These are phyloP conservation scores for Apodospora peruviana DNA, from an alignment of 495 filamentous ascomycete species.

Conservation along the genomic window DNA sequence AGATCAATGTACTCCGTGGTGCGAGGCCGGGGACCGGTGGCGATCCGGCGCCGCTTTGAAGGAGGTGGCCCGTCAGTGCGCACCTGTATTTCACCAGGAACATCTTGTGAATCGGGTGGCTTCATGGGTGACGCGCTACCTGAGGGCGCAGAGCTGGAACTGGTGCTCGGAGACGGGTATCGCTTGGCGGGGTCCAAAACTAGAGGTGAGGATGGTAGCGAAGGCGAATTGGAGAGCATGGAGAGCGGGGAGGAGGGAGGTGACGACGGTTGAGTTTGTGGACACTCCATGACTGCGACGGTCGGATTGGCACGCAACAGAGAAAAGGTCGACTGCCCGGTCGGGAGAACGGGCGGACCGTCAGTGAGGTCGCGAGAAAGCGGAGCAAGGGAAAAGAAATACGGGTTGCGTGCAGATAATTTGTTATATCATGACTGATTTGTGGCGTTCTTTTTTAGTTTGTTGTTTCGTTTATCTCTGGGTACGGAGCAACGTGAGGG, in stretches of 20 bases:
- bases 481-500: too few relatives aligned
- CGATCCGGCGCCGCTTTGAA: constrained; percentile 65
- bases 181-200: constrained; percentile 23
- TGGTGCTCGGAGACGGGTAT: constrained; percentile 41
- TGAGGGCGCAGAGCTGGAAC: constrained; percentile 28
- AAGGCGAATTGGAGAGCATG: constrained; percentile 49
- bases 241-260: constrained; percentile 47
- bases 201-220: constrained; percentile 47
- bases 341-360: neutral
- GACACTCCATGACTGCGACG: constrained; percentile 11
- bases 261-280: constrained; percentile 15
- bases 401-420: too few relatives aligned
- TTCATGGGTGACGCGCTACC: constrained; percentile 41
- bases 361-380: neutral
- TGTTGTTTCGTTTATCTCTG: too few relatives aligned
- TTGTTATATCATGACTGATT: constrained; percentile 5
- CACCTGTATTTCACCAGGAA: constrained; percentile 36
- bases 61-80: constrained; percentile 61
- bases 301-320: neutral
- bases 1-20: constrained; percentile 74
- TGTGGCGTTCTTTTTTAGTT: neutral
- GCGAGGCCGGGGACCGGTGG: constrained; percentile 60
- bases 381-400: neutral
- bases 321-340: neutral
- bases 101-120: constrained; percentile 20